Evolutionary conservation across 495 filamentous ascomycete genomes (phyloP).

Genomic region (Penicillium daleae): DNA sequence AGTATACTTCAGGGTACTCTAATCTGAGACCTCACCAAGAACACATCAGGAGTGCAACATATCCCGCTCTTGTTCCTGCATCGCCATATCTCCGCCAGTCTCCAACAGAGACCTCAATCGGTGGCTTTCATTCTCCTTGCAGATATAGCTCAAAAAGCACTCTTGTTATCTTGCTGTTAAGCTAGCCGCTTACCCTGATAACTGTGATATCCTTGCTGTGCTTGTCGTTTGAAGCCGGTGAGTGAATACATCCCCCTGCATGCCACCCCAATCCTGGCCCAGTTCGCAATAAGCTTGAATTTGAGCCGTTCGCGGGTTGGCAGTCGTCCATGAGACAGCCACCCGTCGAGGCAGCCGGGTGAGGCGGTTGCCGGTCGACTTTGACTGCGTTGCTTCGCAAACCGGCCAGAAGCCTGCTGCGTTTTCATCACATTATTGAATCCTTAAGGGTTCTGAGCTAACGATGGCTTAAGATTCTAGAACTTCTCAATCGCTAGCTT

Average conservation of each 20-base stretch:
- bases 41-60: conserved; percentile 20
- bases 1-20: neutral
- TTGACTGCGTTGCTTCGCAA: conserved; percentile 3
- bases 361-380: conserved; percentile 17
- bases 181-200: too few relatives aligned
- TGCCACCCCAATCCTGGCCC: conserved; percentile 4
- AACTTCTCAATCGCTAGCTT: neutral
- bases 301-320: conserved; percentile 14
- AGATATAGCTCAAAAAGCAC: too few relatives aligned
- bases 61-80: conserved; percentile 28
- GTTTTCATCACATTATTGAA: neutral
- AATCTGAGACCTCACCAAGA: neutral
- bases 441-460: neutral
- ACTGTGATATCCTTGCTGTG: too few relatives aligned
- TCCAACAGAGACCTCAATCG: too few relatives aligned
- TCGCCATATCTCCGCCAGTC: conserved; percentile 15
- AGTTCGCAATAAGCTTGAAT: conserved; percentile 31
- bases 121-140: too few relatives aligned
- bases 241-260: conserved; percentile 3
- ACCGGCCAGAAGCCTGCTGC: conserved; percentile 8
- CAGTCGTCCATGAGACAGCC: conserved; percentile 19
- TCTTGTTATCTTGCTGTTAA: too few relatives aligned
- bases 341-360: conserved; percentile 20
- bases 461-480: neutral
- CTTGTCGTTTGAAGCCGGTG: neutral